Percentiles rank a stretch among this genome's conserved stretches.
Evolutionary conservation across 257 asterid genomes (phyloP).

Genomic region (Solanum chmielewskii): DNA sequence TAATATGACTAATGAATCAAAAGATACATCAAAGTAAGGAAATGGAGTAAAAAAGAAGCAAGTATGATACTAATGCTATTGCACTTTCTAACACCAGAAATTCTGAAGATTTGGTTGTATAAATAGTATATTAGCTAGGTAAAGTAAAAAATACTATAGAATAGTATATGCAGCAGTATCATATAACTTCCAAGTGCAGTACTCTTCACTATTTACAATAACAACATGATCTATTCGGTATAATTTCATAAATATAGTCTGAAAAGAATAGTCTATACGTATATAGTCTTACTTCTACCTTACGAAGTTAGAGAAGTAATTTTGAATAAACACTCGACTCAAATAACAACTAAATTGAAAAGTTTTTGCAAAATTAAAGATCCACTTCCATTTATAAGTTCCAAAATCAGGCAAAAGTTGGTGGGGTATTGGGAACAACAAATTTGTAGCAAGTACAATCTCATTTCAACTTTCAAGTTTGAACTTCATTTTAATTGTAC

Average conservation of each 20-base stretch:
- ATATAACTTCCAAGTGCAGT: neutral
- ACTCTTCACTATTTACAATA: neutral
- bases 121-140: neutral
- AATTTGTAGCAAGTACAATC: neutral
- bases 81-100: neutral
- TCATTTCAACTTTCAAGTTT: neutral
- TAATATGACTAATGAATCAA: neutral
- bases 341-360: neutral
- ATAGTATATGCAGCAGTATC: neutral
- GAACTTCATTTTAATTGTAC: neutral
- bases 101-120: neutral
- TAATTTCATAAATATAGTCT: neutral
- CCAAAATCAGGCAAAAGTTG: neutral
- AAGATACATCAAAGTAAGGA: neutral
- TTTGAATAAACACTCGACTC: fast-evolving
- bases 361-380: neutral
- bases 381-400: neutral
- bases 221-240: neutral
- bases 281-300: neutral
- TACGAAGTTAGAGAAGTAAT: neutral
- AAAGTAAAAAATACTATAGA: neutral
- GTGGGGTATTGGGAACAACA: neutral
- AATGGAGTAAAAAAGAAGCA: neutral
- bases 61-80: neutral
- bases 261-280: fast-evolving